Evolutionary conservation across 257 asterid species (phyloP), one percentile per base, ranked within the genome.

Genomic region (Verbascum thapsus): DNA sequence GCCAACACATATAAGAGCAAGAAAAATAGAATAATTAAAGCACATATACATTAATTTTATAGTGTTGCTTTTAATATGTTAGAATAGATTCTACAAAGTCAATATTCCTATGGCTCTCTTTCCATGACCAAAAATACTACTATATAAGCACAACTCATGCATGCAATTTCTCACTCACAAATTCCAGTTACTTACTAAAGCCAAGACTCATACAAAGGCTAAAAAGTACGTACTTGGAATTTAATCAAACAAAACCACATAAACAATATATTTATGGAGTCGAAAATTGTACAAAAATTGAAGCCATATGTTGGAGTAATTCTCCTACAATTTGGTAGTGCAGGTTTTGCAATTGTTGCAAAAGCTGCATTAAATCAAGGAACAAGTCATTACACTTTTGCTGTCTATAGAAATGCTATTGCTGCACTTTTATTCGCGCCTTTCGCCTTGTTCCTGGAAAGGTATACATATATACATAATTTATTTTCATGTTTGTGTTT

Each of bases 341-440:
- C 85, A 19, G 87, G 87, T 37, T 70, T 78, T 23, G 81, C 73
- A 11, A 83, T 80, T 0, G 71, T 83, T 37, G 79, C 84, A 0
- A 80, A 83, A 41, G 16, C 74, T 16, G 90, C 90, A 18, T 59
- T 83, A 3, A 76, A 78, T 70, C 8, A 63, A 19, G 87, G 87
- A 26, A 74, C 73, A 63, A 83, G 81, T 54, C 85, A 74, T 70
- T 81, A 73, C 4, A 64, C 75, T 0, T 74, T 83, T 63, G 39
- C 81, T 3, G 80, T 76, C 30, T 83, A 80, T 53, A 54, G 90
- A 40, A 78, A 80, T 57, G 62, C 66, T 38, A 58, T 83, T 42
- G 87, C 87, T 3, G 80, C 85, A 0, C 56, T 57, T 18, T 48
- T 68, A 5, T 73, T 83, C 50, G 78, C 81, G 10, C 90, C 90